Percentiles rank a stretch among this genome's conserved stretches.
These are phyloP conservation scores for Berkeleyomyces rouxiae DNA, from an alignment of 2,329 filamentous ascomycete species.

Conservation along the genomic window DNA sequence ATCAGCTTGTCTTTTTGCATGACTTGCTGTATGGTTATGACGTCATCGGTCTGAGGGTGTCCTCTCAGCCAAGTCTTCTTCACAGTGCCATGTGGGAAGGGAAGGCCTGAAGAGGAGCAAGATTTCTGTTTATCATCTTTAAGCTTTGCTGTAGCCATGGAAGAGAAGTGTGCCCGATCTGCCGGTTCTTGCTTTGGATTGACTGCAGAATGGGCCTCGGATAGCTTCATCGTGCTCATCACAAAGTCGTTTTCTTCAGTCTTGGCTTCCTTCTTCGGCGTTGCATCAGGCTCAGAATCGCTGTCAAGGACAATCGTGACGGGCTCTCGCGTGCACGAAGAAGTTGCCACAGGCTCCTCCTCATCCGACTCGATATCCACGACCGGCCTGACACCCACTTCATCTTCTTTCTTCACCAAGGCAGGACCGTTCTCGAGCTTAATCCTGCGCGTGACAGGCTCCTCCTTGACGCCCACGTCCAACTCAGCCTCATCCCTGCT, in stretches of 20 bases:
- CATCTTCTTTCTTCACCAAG: not conserved
- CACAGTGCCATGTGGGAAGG: slow-evolving; percentile 43
- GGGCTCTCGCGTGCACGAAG: not conserved
- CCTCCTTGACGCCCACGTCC: not conserved
- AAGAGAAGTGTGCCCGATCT: too few relatives aligned
- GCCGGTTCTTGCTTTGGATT: too few relatives aligned
- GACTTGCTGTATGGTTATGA: slow-evolving; percentile 80
- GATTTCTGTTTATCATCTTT: not conserved
- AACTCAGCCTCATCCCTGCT: not conserved
- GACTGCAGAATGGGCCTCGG: too few relatives aligned
- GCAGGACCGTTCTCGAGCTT: not conserved
- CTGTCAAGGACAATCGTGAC: slow-evolving; percentile 1
- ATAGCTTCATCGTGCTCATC: not conserved
- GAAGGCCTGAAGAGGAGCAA: not conserved
- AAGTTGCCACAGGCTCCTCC: not conserved
- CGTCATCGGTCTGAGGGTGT: slow-evolving; percentile 42
- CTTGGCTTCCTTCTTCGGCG: not conserved
- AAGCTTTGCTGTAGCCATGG: not conserved
- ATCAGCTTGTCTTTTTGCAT: slow-evolving; percentile 56
- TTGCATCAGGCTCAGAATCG: not conserved
- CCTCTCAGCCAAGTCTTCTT: slow-evolving; percentile 67
- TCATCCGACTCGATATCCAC: not conserved
- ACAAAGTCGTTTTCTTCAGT: not conserved
- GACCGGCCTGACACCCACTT: not conserved
- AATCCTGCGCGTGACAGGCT: not conserved